Evolutionary conservation across 2,329 filamentous ascomycete genomes (phyloP).

Genomic region (Venturiaceae sp.): DNA sequence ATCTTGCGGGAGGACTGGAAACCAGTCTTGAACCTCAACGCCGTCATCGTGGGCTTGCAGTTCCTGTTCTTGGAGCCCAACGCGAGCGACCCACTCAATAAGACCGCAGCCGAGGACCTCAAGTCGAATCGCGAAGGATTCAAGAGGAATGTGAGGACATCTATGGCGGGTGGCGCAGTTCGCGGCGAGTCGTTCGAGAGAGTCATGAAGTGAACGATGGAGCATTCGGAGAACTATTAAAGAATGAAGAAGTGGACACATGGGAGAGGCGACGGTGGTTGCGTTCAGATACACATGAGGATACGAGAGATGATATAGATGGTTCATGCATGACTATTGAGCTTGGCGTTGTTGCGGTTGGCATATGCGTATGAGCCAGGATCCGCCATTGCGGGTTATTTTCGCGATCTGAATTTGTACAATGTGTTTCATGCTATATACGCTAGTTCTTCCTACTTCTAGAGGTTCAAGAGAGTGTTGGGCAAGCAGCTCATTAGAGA

Average conservation of each 20-base stretch:
- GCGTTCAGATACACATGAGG: not conserved
- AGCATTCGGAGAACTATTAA: not conserved
- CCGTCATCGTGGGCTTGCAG: constrained; percentile 91
- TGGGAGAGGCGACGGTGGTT: not conserved
- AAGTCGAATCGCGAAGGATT: constrained; percentile 78
- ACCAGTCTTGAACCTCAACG: constrained; percentile 91
- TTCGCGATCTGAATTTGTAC: not conserved
- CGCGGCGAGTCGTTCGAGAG: constrained; percentile 66
- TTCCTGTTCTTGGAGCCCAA: constrained; percentile 98
- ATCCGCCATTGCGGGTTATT: not conserved
- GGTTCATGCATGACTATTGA: not conserved
- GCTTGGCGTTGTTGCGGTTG: not conserved
- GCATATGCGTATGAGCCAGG: not conserved
- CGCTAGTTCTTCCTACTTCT: not conserved
- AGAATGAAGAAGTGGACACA: not conserved
- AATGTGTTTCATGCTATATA: not conserved
- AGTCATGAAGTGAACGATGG: constrained; percentile 53
- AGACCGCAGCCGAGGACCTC: constrained; percentile 91
- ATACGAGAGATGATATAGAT: not conserved
- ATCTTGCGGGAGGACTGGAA: constrained; percentile 99
- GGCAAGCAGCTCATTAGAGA: no score
- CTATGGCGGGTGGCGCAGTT: constrained; percentile 74
- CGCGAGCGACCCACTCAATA: constrained; percentile 93
- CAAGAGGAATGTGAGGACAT: constrained; percentile 76
- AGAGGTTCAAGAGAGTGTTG: not conserved